phyloP scores from a whole-genome alignment of 176 grass and related monocot species.

The Elaeis guineensis region DNA sequence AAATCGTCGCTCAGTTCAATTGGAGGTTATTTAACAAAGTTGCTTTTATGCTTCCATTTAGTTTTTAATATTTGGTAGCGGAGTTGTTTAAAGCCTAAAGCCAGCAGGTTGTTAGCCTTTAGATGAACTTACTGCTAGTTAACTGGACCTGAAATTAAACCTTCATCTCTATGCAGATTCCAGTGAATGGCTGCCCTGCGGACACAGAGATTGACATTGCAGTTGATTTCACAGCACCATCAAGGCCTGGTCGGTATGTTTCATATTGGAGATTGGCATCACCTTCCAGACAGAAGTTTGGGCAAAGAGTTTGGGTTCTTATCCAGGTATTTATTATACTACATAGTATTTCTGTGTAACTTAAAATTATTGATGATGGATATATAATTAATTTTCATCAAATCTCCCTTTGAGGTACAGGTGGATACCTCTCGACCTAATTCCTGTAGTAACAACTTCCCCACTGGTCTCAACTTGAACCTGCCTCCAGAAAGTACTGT shows the following conservation, averaged over 20 bases:
- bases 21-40: slow-evolving; percentile 28
- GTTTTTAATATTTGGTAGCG: no score
- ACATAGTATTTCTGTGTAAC: background rate
- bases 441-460: slow-evolving; percentile 16
- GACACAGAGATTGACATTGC: slow-evolving; percentile 46
- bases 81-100: no score
- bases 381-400: no score
- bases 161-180: slow-evolving; percentile 30
- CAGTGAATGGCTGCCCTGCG: slow-evolving; percentile 28
- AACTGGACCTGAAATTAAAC: no score
- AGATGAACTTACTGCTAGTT: no score
- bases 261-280: slow-evolving; percentile 79
- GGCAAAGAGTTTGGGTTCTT: slow-evolving; percentile 70
- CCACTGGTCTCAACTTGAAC: slow-evolving; percentile 36
- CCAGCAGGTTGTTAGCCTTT: no score
- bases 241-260: slow-evolving; percentile 54
- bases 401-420: background rate
- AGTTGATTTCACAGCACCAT: slow-evolving; percentile 55
- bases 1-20: slow-evolving; percentile 16
- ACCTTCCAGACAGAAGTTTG: slow-evolving; percentile 58
- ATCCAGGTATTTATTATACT: slow-evolving; percentile 44
- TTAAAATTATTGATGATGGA: no score
- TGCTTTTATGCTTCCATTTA: no score
- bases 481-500: slow-evolving; percentile 21
- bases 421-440: slow-evolving; percentile 33